Percentiles rank a stretch among this genome's conserved stretches.
These are phyloP conservation scores for Eimeria mitis DNA, from an alignment of 169 alveolate species.

Conservation along the genomic window DNA sequence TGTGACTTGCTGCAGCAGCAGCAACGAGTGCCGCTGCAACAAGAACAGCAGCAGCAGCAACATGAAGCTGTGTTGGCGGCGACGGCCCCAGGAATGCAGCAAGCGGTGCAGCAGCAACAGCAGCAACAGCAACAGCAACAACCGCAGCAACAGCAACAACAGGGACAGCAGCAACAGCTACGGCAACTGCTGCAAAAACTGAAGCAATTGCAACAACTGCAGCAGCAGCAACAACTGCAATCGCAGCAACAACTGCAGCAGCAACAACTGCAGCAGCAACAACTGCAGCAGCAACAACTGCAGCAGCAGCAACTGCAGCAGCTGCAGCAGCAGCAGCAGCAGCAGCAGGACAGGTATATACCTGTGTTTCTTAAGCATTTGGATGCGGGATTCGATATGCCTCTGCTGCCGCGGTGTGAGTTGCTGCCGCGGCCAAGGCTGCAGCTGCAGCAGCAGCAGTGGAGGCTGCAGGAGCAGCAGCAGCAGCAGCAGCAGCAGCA, in stretches of 20 bases:
- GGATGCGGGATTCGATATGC: too few relatives aligned
- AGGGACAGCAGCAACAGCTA: not conserved
- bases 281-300: not conserved
- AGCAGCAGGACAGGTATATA: too few relatives aligned
- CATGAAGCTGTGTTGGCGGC: too few relatives aligned
- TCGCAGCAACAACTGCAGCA: not conserved
- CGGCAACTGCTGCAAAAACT: not conserved
- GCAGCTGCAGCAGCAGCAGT: too few relatives aligned
- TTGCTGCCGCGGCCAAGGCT: too few relatives aligned
- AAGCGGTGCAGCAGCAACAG: not conserved
- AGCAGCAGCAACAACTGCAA: not conserved
- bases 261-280: not conserved
- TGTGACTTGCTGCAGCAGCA: not conserved
- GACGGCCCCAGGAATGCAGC: too few relatives aligned
- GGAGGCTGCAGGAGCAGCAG: too few relatives aligned
- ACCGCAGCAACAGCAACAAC: not conserved
- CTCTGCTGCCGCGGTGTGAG: too few relatives aligned
- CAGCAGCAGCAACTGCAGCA: not conserved
- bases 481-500: too few relatives aligned
- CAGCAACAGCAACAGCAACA: not conserved
- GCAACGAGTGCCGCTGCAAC: not conserved
- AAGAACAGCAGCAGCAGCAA: not conserved
- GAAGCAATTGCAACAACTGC: too few relatives aligned
- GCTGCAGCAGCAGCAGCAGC: too few relatives aligned
- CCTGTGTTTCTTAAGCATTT: too few relatives aligned